phyloP scores from a whole-genome alignment of 495 filamentous ascomycete genomes.

The Penicillium riverlandense region DNA sequence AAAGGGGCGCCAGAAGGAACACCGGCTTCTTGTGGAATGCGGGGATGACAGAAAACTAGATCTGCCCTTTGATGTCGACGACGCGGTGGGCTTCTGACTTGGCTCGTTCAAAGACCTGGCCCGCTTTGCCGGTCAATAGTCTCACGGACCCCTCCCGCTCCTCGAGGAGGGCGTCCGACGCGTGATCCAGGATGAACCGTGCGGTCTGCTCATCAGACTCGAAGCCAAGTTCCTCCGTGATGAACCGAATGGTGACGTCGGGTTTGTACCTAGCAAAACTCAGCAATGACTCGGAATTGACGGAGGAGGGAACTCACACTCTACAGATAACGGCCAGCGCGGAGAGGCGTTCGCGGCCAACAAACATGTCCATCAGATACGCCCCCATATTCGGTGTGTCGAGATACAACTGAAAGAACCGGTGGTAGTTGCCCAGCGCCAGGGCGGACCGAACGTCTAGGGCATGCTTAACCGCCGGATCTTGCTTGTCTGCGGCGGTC shows the following conservation, averaged over 20 bases:
- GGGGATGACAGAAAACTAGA: conserved; percentile 39
- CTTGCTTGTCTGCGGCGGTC: conserved; percentile 89
- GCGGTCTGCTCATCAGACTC: conserved; percentile 86
- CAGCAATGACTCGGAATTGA: neutral
- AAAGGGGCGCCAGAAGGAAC: conserved; percentile 2
- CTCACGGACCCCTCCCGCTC: conserved; percentile 66
- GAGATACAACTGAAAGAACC: conserved; percentile 90
- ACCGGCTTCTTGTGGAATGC: conserved; percentile 1
- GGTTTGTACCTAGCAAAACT: conserved; percentile 75
- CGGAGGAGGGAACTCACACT: conserved; percentile 58
- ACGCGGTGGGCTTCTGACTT: conserved; percentile 66
- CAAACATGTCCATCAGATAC: conserved; percentile 99
- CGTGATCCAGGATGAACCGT: conserved; percentile 76
- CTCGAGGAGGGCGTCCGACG: conserved; percentile 67
- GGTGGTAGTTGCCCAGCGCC: conserved; percentile 92
- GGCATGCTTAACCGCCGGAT: conserved; percentile 80
- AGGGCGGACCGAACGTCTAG: conserved; percentile 84
- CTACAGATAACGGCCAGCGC: conserved; percentile 87
- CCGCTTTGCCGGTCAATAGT: conserved; percentile 69
- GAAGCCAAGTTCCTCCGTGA: conserved; percentile 93
- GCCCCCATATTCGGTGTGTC: conserved; percentile 95
- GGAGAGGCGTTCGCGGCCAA: conserved; percentile 83
- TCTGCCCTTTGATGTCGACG: conserved; percentile 96
- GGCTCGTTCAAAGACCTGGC: conserved; percentile 62
- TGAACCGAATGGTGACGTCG: conserved; percentile 79